Evolutionary conservation across 202 grass and related monocot species (phyloP), one percentile per base, ranked within the genome.

Genomic region (Brachypodium distachyon): DNA sequence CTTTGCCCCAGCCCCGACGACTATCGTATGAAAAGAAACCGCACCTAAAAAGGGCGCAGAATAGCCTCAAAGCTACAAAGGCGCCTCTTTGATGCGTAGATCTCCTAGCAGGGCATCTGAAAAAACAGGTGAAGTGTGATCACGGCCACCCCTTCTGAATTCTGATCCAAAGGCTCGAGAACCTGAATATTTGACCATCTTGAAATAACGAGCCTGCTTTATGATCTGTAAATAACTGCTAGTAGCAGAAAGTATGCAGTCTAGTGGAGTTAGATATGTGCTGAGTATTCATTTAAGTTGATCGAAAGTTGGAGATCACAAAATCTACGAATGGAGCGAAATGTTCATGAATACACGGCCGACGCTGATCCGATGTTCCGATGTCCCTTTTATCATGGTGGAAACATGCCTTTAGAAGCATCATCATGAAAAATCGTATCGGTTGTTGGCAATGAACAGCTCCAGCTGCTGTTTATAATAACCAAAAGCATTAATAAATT

Each of bases 21-120:
- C 18, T 69, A 87, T 79, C 34, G 46, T 78, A 78, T 70, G 80
- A 88, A 87, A 83, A 87, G 43, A 79, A 48, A 34, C 50, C 28
- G 69, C 80, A 79, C 74, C 85, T 83, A 87, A 68, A 83, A 87
- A 83, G 13, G 21, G 28, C n/a, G n/a, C 16, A 19, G 19, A 83
- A 74, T 69, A 74, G 52, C 10, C 61, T 21, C 42, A 79, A 83
- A 87, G 61, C 75, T 47, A 69, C 64, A 79, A 87, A 64, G 16
- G 1, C 56, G 2, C n/a, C n/a, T 23, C 18, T n/a, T 31, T 0
- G 29, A 57, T 71, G 67, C 68, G 70, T 54, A n/a, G n/a, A 44
- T 83, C 59, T 60, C 60, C 47, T 27, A 82, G 65, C 17, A 18
- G 25, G 50, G 60, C 76, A 79, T 83, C 67, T 34, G 1, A 5